Evolutionary conservation across 441 rosid species (phyloP).

Genomic region (Daphne laureola): DNA sequence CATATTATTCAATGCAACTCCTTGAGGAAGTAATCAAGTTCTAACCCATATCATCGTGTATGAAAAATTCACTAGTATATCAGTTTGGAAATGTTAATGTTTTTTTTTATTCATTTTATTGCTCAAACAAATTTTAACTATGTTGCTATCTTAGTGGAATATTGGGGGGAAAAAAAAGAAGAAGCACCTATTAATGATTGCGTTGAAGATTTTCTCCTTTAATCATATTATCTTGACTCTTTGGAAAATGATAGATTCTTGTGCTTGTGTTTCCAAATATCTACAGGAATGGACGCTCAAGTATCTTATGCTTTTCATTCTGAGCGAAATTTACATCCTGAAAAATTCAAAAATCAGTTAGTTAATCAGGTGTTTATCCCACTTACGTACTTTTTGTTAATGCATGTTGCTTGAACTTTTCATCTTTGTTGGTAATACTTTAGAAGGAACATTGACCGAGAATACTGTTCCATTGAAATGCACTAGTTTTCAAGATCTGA

Average conservation of each 20-base stretch:
- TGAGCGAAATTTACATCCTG: slow-evolving; percentile 85
- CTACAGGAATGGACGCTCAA: slow-evolving; percentile 95
- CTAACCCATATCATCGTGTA: background rate
- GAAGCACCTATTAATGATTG: no score
- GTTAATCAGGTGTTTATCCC: slow-evolving; percentile 67
- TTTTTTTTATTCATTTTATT: slow-evolving; percentile 8
- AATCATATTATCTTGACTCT: no score
- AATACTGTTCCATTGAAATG: background rate
- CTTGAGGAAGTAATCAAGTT: no score
- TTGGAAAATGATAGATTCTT: slow-evolving; percentile 3
- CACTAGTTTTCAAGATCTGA: background rate
- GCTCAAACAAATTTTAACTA: slow-evolving; percentile 1
- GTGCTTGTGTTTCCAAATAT: slow-evolving; percentile 13
- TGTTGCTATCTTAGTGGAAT: background rate
- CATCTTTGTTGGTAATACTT: no score
- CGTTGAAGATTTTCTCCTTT: no score
- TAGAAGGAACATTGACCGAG: no score
- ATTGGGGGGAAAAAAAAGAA: no score
- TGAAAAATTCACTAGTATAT: background rate
- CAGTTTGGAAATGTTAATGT: background rate
- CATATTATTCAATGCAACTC: no score
- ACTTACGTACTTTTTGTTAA: background rate
- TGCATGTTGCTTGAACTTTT: slow-evolving; percentile 5
- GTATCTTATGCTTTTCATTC: slow-evolving; percentile 95
- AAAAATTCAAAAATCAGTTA: slow-evolving; percentile 84